Conservation (phyloP, 106 monocot genomes). For the Dendrobium chrysotoxum region DNA sequence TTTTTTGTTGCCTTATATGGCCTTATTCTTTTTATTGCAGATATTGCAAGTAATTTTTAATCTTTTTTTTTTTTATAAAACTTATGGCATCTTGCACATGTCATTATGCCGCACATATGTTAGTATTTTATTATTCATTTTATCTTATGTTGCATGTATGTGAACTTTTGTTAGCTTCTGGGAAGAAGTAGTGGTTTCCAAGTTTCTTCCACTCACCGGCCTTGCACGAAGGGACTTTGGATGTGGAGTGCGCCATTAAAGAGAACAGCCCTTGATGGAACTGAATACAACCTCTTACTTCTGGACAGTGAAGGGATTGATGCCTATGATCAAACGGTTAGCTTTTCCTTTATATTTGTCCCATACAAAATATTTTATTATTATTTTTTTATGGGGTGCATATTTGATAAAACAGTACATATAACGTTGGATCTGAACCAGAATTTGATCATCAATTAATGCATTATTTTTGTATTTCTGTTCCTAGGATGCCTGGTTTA, state of each 20-base stretch:
- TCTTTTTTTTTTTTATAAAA: too few relatives aligned
- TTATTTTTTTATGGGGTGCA: too few relatives aligned
- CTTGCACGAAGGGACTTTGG: constrained; percentile 78
- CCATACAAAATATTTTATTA: too few relatives aligned
- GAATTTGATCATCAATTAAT: too few relatives aligned
- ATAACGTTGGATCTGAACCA: too few relatives aligned
- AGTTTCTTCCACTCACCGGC: constrained; percentile 60
- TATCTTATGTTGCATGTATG: neutral
- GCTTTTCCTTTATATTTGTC: too few relatives aligned
- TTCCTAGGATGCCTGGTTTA: too few relatives aligned
- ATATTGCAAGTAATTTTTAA: too few relatives aligned
- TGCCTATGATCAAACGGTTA: constrained; percentile 83
- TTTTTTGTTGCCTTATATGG: too few relatives aligned
- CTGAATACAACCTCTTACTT: constrained; percentile 84
- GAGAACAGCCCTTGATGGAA: constrained; percentile 84
- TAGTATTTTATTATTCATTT: neutral
- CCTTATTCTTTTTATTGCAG: too few relatives aligned
- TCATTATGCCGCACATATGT: neutral
- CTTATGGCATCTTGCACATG: neutral
- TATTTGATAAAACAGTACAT: too few relatives aligned
- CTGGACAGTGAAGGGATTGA: constrained; percentile 97
- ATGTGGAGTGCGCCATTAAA: constrained; percentile 88
- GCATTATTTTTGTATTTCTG: too few relatives aligned
- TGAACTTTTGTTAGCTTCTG: constrained; percentile 39
- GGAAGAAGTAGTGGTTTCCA: constrained; percentile 83